Conservation (phyloP, 2,329 filamentous ascomycete genomes). For the Aspergillus luchuensis region DNA sequence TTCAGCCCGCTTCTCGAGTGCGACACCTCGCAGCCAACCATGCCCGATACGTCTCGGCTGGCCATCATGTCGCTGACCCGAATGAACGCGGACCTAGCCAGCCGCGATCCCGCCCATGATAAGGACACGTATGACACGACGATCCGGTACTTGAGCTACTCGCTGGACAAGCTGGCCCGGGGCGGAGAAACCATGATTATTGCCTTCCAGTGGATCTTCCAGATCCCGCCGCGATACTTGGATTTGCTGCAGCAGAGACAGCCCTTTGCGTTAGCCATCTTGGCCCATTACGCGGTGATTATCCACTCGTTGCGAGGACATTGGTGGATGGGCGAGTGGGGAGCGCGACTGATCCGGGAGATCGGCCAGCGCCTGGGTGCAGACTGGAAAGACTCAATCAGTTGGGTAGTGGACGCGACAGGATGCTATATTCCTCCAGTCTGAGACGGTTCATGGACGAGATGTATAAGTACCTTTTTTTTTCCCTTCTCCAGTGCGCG, state of each 20-base stretch:
- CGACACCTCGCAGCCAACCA: slow-evolving; percentile 28
- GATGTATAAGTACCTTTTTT: not conserved
- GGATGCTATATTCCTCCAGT: slow-evolving; percentile 29
- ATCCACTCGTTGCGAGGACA: slow-evolving; percentile 62
- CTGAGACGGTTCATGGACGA: slow-evolving; percentile 9
- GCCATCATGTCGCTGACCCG: slow-evolving; percentile 31
- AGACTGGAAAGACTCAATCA: slow-evolving; percentile 32
- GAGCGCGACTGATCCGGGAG: slow-evolving; percentile 66
- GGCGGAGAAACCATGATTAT: slow-evolving; percentile 34
- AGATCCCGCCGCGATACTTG: slow-evolving; percentile 63
- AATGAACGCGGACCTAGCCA: slow-evolving; percentile 27
- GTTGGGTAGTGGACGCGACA: slow-evolving; percentile 39
- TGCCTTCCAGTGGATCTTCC: slow-evolving; percentile 62
- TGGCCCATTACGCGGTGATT: slow-evolving; percentile 48
- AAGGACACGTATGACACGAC: slow-evolving; percentile 29
- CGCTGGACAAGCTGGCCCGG: slow-evolving; percentile 32
- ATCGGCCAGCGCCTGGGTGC: slow-evolving; percentile 42
- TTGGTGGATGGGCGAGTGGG: slow-evolving; percentile 72
- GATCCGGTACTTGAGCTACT: slow-evolving; percentile 30
- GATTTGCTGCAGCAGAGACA: slow-evolving; percentile 39
- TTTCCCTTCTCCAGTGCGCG: not conserved
- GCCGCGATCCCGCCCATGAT: slow-evolving; percentile 28
- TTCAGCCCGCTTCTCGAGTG: slow-evolving; percentile 30
- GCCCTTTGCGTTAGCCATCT: slow-evolving; percentile 47
- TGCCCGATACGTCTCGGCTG: slow-evolving; percentile 38